Base-by-base conservation (phyloP, 2,329 filamentous ascomycete genomes). In the Xylariaceae sp. region DNA sequence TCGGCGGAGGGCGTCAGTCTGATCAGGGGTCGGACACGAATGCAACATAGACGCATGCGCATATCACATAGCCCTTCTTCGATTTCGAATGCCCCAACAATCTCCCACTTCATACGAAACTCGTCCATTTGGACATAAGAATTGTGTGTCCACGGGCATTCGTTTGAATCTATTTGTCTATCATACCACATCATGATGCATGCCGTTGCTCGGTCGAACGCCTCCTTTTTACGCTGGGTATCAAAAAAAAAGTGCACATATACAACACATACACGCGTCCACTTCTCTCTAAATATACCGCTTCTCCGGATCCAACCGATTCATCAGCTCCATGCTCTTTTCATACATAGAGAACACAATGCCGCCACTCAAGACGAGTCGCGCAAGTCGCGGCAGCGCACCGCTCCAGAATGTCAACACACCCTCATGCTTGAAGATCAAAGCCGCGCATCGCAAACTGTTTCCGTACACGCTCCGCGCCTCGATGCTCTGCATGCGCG, bases 301-400 rank as follows among this genome's bases (percentile, higher is more conserved):
- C 71, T 86, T 86, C 69, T 95, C 83, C 0, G 94, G 94, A 73
- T 99, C 94, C 55, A 92, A 60, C 70, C 73, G 80, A 68, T 90
- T 84, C 79, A 99, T 85, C 59, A 92, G 69, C 56, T 97, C 93
- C 80, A 97, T 97, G 60, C 88, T 89, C 82, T 97, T 97, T 78
- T 97, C 93, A 73, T 97, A 94, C 87, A 97, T 95, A 18, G 94
- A 95, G 72, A 99, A 99, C 47, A 99, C 94, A 70, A 99, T 96
- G 15, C 94, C 94, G 58, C 94, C 94, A 70, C 92, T 97, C 74
- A 97, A 75, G 48, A 97, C 89, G 67, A 99, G 74, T 59, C 94
- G 81, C 23, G 86, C 93, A 69, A 99, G 75, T 56, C 94, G 81
- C 1, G 94, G 94, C 66, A 97, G 71, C 18, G 94, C 93, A 30